Evolutionary conservation across 2,329 filamentous ascomycete species (phyloP), one percentile per base, ranked within the genome.

Genomic region (Xylariaceae sp.): DNA sequence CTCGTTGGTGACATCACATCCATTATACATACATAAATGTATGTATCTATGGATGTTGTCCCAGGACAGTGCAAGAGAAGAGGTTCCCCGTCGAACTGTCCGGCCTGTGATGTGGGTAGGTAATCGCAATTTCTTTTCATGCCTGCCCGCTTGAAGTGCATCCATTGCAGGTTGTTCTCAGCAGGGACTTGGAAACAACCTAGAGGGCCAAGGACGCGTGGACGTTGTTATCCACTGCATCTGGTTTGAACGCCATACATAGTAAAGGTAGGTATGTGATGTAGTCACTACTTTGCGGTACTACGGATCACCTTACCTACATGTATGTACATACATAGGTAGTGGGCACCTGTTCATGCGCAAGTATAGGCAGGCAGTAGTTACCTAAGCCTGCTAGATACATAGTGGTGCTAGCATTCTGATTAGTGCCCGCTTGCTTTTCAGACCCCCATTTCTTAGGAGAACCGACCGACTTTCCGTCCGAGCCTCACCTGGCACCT

Each of bases 401-500:
- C 23, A 48, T 54, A 50, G 49, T 50, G 48, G 29, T 52, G 53
- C 49, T 45, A 50, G 40, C 41, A n/a, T n/a, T 49, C 52, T 56
- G 49, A 58, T 61, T 60, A 57, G 55, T 59, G 57, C 57, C 57
- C 54, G 57, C 57, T 56, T 57, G 51, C 45, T 29, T 62, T 46
- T 44, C 44, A 16, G 46, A 45, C 37, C 40, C 52, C 52, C 50
- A 59, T 37, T 12, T 47, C 26, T 57, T 57, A 29, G 46, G 48
- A 57, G 54, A 57, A 37, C 57, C 51, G 54, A 56, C n/a, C n/a
- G n/a, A 57, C 46, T 54, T 37, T 12, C 12, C 32, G 9, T 57
- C 51, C 60, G 58, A 53, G 57, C 52, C 57, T 60, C 58, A 55
- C 54, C 58, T 57, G n/a, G n/a, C n/a, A n/a, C n/a, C n/a, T n/a